Conservation (phyloP, 805 yeast species). For the Metschnikowia henanensis region DNA sequence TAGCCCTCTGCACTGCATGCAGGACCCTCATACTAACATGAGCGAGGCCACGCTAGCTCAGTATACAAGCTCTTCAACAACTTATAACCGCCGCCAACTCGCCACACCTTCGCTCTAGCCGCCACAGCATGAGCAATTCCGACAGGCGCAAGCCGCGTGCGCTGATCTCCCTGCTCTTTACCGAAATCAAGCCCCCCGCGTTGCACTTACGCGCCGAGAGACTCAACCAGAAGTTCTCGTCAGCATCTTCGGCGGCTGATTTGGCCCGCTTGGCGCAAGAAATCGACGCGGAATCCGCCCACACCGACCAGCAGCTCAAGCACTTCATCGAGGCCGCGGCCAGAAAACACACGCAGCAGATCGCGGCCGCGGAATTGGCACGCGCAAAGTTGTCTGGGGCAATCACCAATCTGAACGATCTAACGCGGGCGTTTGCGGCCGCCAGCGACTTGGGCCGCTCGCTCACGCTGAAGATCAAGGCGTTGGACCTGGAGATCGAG, state of each 20-base stretch:
- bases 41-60: too few relatives aligned
- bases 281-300: conserved; percentile 27
- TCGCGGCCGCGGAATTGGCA: conserved; percentile 54
- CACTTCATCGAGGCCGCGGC: conserved; percentile 25
- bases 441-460: conserved; percentile 66
- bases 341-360: conserved; percentile 35
- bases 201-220: conserved; percentile 9
- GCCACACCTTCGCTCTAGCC: too few relatives aligned
- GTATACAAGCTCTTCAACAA: too few relatives aligned
- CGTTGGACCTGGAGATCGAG: conserved; percentile 67
- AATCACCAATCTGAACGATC: conserved; percentile 53
- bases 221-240: conserved; percentile 15
- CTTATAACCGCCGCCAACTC: too few relatives aligned
- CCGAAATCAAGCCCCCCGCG: conserved; percentile 10
- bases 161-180: conserved; percentile 14
- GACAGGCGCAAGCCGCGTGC: neutral
- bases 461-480: conserved; percentile 67
- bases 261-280: conserved; percentile 25
- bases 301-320: conserved; percentile 28
- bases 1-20: too few relatives aligned
- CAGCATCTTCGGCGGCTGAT: conserved; percentile 31
- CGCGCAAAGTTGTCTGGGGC: conserved; percentile 66
- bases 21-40: too few relatives aligned
- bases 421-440: conserved; percentile 52
- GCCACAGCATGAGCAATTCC: neutral